These are phyloP conservation scores for Candida vartiovaarae DNA, from an alignment of 805 yeast genomes.

Conservation along the genomic window DNA sequence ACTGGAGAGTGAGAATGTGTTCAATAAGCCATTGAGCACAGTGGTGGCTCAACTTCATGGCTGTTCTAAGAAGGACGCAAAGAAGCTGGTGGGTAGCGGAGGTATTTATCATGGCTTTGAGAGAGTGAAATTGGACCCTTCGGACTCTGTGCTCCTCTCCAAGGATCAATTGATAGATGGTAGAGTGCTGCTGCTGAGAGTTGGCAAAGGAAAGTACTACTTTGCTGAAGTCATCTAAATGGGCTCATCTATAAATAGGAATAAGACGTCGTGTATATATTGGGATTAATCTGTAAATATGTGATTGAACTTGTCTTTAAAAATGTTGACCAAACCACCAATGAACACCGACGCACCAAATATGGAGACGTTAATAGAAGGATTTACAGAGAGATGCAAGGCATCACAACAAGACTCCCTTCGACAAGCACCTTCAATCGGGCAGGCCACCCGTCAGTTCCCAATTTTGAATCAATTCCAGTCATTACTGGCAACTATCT, in stretches of 20 bases:
- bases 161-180: slow-evolving; percentile 49
- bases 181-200: slow-evolving; percentile 54
- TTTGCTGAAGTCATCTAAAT: slow-evolving; percentile 35
- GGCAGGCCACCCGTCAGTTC: neutral
- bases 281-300: neutral
- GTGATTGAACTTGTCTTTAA: too few species aligned
- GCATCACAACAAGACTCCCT: neutral
- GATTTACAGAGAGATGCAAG: neutral
- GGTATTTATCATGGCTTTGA: slow-evolving; percentile 66
- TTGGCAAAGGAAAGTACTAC: slow-evolving; percentile 67
- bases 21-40: slow-evolving; percentile 39
- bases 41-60: slow-evolving; percentile 42
- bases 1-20: slow-evolving; percentile 29
- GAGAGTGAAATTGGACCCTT: slow-evolving; percentile 45
- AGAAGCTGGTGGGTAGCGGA: slow-evolving; percentile 57
- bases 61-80: slow-evolving; percentile 51
- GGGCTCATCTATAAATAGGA: neutral
- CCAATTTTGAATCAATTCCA: neutral
- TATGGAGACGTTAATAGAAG: neutral
- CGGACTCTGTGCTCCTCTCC: slow-evolving; percentile 42
- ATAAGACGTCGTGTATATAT: neutral
- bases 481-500: slow-evolving; percentile 1
- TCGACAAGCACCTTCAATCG: neutral
- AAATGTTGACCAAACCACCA: too few species aligned
- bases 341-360: neutral